A percentile compares a stretch with the other conserved stretches of the same genome.
These are phyloP conservation scores for Ambrosiella beaveri DNA, from an alignment of 2,329 filamentous ascomycete species.

Conservation along the genomic window DNA sequence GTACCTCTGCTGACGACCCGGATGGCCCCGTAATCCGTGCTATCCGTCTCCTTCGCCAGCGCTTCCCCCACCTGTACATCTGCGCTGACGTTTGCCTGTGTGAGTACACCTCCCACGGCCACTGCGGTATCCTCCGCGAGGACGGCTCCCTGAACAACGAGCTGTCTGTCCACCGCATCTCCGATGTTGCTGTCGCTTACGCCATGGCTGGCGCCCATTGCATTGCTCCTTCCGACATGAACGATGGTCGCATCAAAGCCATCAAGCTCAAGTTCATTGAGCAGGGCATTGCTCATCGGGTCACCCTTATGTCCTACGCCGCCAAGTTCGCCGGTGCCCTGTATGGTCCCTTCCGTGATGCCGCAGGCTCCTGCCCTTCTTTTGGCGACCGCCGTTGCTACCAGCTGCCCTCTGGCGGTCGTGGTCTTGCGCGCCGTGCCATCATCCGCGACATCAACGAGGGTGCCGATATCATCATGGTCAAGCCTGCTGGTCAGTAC, in stretches of 20 bases:
- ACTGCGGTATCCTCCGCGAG: conserved; percentile 88
- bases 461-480: conserved; percentile 97
- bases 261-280: conserved; percentile 98
- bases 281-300: conserved; percentile 76
- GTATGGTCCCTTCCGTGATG: conserved; percentile 94
- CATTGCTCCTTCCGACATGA: conserved; percentile 96
- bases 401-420: conserved; percentile 81
- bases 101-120: conserved; percentile 95
- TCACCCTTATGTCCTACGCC: conserved; percentile 91
- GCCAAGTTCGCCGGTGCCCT: conserved; percentile 95
- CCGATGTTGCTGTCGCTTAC: conserved; percentile 93
- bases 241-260: conserved; percentile 87
- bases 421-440: conserved; percentile 77
- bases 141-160: conserved; percentile 88
- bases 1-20: conserved; percentile 83
- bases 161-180: conserved; percentile 83
- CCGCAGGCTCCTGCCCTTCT: conserved; percentile 73
- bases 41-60: conserved; percentile 67
- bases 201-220: conserved; percentile 92
- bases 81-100: conserved; percentile 89
- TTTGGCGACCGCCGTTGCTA: conserved; percentile 96
- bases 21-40: conserved; percentile 76
- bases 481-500: conserved; percentile 91
- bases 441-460: conserved; percentile 82
- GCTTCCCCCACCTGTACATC: conserved; percentile 84